phyloP scores from a whole-genome alignment of 768 basidiomycete species.

The Rhodosporidiobolus odoratus region DNA sequence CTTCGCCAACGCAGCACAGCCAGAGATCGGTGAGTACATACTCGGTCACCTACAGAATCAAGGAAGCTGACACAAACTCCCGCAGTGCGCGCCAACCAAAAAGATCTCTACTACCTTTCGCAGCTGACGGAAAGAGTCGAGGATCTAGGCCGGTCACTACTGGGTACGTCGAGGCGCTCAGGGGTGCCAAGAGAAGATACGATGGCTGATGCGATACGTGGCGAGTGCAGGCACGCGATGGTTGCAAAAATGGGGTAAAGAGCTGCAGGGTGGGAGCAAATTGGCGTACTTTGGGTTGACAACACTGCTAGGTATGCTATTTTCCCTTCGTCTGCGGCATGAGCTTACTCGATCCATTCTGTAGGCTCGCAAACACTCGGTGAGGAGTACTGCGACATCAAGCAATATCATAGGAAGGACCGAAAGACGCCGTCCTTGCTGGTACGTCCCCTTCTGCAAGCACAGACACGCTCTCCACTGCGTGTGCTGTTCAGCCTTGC shows the following conservation, averaged over 20 bases:
- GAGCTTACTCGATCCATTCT: rapidly evolving
- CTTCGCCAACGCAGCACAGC: slow-evolving; percentile 40
- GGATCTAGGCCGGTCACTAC: slow-evolving; percentile 29
- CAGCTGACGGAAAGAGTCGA: slow-evolving; percentile 40
- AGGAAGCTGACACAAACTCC: neutral
- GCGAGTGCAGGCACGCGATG: slow-evolving; percentile 37
- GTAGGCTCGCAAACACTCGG: slow-evolving; percentile 43
- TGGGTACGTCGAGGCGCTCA: slow-evolving; percentile 27
- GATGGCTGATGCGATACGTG: neutral
- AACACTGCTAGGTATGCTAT: slow-evolving; percentile 38
- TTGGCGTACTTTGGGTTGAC: slow-evolving; percentile 42
- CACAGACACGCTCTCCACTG: no score
- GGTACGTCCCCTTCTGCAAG: slow-evolving; percentile 13
- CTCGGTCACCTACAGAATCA: rapidly evolving
- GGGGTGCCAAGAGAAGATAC: neutral
- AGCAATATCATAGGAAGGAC: slow-evolving; percentile 35
- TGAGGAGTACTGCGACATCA: slow-evolving; percentile 43
- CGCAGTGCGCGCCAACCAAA: slow-evolving; percentile 43
- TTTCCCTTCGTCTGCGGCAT: neutral
- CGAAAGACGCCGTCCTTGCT: slow-evolving; percentile 26
- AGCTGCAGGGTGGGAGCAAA: slow-evolving; percentile 36
- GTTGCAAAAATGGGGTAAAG: slow-evolving; percentile 39
- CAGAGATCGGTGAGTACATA: slow-evolving; percentile 40
- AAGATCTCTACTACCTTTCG: slow-evolving; percentile 43
- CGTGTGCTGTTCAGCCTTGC: neutral